These are phyloP conservation scores for Kodamaea alishanica DNA, from an alignment of 1,139 yeast genomes.

Conservation along the genomic window DNA sequence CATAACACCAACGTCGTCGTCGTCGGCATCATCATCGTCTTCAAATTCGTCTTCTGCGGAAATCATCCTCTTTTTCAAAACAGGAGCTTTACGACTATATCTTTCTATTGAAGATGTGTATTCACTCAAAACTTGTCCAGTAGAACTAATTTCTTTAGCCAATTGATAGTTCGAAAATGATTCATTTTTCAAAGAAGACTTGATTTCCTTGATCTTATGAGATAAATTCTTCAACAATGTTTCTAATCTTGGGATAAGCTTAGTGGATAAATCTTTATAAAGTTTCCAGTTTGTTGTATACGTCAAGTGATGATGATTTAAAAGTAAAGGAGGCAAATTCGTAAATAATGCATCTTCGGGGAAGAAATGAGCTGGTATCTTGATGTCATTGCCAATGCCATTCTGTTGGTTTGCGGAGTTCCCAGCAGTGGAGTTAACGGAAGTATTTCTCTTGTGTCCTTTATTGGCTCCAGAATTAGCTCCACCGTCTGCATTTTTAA, in stretches of 20 bases:
- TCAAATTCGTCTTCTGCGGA: conserved; percentile 16
- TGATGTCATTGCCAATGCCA: conserved; percentile 27
- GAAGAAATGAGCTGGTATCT: conserved; percentile 47
- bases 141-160: conserved; percentile 37
- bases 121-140: conserved; percentile 34
- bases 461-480: background rate
- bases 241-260: conserved; percentile 40
- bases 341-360: conserved; percentile 32
- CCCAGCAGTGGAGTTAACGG: conserved; percentile 10
- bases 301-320: conserved; percentile 34
- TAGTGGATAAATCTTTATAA: conserved; percentile 30
- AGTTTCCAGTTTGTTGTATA: conserved; percentile 29
- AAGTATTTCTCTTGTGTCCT: conserved; percentile 19
- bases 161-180: conserved; percentile 39
- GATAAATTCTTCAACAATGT: conserved; percentile 35
- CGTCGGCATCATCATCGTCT: conserved; percentile 24
- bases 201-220: conserved; percentile 43
- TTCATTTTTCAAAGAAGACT: conserved; percentile 39
- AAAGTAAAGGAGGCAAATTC: conserved; percentile 33
- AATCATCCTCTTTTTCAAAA: conserved; percentile 22
- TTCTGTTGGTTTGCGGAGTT: conserved; percentile 3
- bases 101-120: conserved; percentile 35
- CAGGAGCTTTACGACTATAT: conserved; percentile 29
- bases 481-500: conserved; percentile 10
- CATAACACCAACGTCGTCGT: conserved; percentile 24